phyloP scores from a whole-genome alignment of 108 stramenopile genomes.

The Skeletonema marinoi region DNA sequence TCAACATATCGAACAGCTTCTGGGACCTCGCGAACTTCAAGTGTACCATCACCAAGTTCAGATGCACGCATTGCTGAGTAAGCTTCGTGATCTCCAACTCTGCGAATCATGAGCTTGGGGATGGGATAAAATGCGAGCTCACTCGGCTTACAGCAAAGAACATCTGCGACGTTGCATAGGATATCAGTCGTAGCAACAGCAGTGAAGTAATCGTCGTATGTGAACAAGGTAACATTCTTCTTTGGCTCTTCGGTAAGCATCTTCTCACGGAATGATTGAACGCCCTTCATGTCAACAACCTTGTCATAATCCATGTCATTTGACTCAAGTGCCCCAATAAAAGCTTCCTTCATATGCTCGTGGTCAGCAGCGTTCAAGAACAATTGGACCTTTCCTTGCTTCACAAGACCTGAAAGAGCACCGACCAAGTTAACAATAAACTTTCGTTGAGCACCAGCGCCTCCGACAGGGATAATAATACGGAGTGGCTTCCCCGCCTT shows the following conservation, averaged over 20 bases:
- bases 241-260: constrained; percentile 65
- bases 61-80: constrained; percentile 86
- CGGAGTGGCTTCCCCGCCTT: constrained; percentile 68
- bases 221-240: constrained; percentile 74
- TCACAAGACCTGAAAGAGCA: constrained; percentile 56
- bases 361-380: constrained; percentile 94
- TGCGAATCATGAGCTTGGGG: constrained; percentile 91
- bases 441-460: constrained; percentile 89
- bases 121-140: constrained; percentile 92
- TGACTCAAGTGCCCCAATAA: constrained; percentile 68
- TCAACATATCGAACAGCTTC: constrained; percentile 74
- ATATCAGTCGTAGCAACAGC: constrained; percentile 93
- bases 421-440: constrained; percentile 81
- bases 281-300: constrained; percentile 64
- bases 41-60: constrained; percentile 87
- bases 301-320: constrained; percentile 67
- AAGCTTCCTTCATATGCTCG: constrained; percentile 82
- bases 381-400: constrained; percentile 75
- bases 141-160: constrained; percentile 88
- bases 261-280: constrained; percentile 60
- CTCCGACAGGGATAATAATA: constrained; percentile 89
- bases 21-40: constrained; percentile 80
- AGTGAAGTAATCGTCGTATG: constrained; percentile 91
- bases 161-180: constrained; percentile 85
- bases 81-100: constrained; percentile 92